These are phyloP conservation scores for Stagonosporopsis cucurbitacearum DNA, from an alignment of 2,329 filamentous ascomycete genomes.

Conservation along the genomic window DNA sequence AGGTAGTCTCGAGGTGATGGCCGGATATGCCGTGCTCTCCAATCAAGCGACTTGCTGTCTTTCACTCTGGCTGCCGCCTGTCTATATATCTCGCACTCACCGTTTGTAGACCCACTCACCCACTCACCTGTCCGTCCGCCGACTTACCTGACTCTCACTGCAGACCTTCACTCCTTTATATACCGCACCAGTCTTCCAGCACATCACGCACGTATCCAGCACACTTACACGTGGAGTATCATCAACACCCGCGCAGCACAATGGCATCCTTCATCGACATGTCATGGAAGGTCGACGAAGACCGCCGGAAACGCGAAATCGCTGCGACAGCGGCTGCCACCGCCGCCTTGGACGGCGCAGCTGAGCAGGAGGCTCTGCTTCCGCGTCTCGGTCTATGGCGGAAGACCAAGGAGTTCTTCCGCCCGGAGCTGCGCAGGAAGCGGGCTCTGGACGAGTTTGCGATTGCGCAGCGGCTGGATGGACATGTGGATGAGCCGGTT, in stretches of 20 bases:
- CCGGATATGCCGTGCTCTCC: no score
- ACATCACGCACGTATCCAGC: not conserved
- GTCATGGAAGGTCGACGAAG: not conserved
- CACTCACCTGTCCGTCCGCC: no score
- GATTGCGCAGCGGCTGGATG: not conserved
- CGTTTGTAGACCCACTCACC: no score
- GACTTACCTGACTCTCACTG: no score
- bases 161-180: no score
- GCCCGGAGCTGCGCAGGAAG: not conserved
- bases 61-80: no score
- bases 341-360: no score
- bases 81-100: no score
- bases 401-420: not conserved
- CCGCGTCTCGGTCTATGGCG: not conserved
- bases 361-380: not conserved
- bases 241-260: not conserved
- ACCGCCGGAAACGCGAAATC: not conserved
- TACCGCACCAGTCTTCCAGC: no score
- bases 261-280: constrained; percentile 1
- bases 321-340: not conserved
- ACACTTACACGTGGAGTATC: not conserved
- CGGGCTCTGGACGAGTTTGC: not conserved
- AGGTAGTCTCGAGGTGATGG: no score
- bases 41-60: no score
- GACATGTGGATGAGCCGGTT: not conserved